These are phyloP conservation scores for Naganishia cerealis DNA, from an alignment of 1,284 basidiomycete species.

Conservation along the genomic window DNA sequence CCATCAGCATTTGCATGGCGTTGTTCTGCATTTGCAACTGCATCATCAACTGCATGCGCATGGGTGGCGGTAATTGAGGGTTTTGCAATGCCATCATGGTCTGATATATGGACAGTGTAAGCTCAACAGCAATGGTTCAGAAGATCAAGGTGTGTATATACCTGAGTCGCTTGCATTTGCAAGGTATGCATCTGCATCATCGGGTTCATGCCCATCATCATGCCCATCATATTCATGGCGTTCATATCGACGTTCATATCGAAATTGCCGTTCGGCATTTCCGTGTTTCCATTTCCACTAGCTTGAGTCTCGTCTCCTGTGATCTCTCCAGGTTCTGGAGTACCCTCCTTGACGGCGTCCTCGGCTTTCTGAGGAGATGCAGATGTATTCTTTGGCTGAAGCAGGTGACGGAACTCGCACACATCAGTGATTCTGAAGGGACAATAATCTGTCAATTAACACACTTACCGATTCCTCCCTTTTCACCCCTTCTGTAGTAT, in stretches of 20 bases:
- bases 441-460: background rate
- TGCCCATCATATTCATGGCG: conserved; percentile 30
- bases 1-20: conserved; percentile 26
- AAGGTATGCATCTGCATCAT: conserved; percentile 39
- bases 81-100: conserved; percentile 32
- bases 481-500: background rate
- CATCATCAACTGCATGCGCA: conserved; percentile 33
- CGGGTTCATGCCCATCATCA: conserved; percentile 32
- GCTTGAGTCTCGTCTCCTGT: conserved; percentile 7
- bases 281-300: background rate
- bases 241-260: conserved; percentile 30
- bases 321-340: conserved; percentile 28
- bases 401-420: too few relatives aligned
- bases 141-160: conserved; percentile 1
- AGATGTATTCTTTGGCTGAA: background rate
- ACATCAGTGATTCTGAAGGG: background rate
- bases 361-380: background rate
- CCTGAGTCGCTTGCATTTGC: conserved; percentile 35
- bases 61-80: conserved; percentile 29
- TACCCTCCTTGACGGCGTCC: conserved; percentile 12
- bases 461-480: conserved; percentile 15
- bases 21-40: conserved; percentile 34
- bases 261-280: conserved; percentile 16
- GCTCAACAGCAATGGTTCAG: background rate
- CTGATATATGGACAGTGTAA: conserved; percentile 9